Conservation (phyloP, 73 alveolate species). For the Loxodes magnus region DNA sequence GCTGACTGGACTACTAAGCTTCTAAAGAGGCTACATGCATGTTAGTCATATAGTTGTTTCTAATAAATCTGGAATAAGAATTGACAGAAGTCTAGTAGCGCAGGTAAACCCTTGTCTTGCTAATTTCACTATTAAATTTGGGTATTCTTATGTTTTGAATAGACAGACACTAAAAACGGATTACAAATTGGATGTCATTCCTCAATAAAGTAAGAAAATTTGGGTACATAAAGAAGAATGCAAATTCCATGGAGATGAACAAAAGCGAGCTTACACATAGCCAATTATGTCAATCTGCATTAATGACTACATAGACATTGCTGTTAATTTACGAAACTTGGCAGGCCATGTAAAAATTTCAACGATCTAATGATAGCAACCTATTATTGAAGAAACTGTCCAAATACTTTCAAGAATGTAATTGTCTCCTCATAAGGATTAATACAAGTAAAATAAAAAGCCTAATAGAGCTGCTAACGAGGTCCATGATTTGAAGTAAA, state of each 20-base stretch:
- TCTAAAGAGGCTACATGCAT: conserved; percentile 1
- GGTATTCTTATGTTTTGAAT: background rate
- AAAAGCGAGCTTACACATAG: background rate
- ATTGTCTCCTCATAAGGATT: conserved; percentile 7
- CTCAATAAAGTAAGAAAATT: background rate
- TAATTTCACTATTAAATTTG: background rate
- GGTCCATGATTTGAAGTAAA: background rate
- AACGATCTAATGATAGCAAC: conserved; percentile 7
- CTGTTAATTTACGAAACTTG: conserved; percentile 6
- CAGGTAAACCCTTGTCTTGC: background rate
- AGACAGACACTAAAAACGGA: background rate
- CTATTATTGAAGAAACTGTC: conserved; percentile 5
- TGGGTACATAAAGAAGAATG: conserved; percentile 8
- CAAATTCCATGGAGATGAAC: conserved; percentile 1
- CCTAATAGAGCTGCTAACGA: too few species aligned
- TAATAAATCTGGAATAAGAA: conserved; percentile 1
- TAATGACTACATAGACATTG: background rate
- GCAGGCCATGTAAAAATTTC: background rate
- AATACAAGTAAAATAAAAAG: too few species aligned
- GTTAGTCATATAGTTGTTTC: background rate
- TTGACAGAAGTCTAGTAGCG: conserved; percentile 7
- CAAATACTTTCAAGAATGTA: background rate
- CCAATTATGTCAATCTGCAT: background rate
- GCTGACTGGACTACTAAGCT: conserved; percentile 1
- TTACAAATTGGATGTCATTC: background rate